Conservation (phyloP, 345 rosid species). For the Salix caprea region DNA sequence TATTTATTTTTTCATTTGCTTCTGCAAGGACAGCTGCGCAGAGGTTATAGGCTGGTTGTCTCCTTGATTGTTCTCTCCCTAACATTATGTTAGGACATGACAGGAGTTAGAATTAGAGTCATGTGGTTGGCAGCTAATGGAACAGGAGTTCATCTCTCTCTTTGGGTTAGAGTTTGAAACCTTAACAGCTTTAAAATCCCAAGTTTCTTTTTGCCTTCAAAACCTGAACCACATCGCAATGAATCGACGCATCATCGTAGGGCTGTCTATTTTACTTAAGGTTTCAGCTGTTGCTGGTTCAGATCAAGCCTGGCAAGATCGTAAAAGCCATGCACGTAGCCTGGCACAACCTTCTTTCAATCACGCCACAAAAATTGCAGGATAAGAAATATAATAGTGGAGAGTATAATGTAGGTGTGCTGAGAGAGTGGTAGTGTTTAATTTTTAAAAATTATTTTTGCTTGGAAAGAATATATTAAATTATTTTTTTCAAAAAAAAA, state of each 20-base stretch:
- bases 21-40: slow-evolving; percentile 41
- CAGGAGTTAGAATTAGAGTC: slow-evolving; percentile 40
- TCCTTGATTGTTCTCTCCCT: slow-evolving; percentile 59
- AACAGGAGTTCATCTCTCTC: neutral
- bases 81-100: slow-evolving; percentile 31
- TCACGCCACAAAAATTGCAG: too few relatives aligned
- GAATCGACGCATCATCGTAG: slow-evolving; percentile 14
- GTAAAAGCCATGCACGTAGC: slow-evolving; percentile 11
- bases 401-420: neutral
- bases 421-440: too few relatives aligned
- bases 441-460: too few relatives aligned
- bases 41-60: slow-evolving; percentile 56
- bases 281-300: slow-evolving; percentile 4
- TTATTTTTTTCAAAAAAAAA: too few relatives aligned
- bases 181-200: slow-evolving; percentile 39
- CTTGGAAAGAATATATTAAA: too few relatives aligned
- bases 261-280: slow-evolving; percentile 6
- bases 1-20: slow-evolving; percentile 14
- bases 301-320: neutral
- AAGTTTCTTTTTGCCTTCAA: slow-evolving; percentile 14
- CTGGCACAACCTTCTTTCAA: neutral
- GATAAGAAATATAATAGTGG: neutral
- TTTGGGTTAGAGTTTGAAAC: slow-evolving; percentile 10
- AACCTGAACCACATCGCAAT: slow-evolving; percentile 26
- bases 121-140: slow-evolving; percentile 29